These are phyloP conservation scores for Ambrosia trifida DNA, from an alignment of 129 eudicot genomes.

Conservation along the genomic window DNA sequence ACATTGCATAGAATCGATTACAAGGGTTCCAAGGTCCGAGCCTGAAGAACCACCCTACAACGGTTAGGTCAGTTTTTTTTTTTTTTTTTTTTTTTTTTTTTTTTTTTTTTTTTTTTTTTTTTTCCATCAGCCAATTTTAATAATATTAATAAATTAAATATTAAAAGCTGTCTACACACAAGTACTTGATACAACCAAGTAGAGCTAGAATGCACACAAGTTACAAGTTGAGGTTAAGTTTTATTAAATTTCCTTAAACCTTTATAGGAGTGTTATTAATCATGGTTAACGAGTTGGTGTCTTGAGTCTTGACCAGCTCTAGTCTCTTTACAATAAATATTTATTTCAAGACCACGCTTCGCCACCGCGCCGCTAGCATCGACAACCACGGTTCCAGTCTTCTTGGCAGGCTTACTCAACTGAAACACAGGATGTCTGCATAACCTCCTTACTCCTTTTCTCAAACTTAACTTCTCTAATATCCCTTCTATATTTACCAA, in stretches of 20 bases:
- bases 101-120: too few species aligned
- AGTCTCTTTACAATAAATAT: not conserved
- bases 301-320: not conserved
- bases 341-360: constrained; percentile 19
- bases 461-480: constrained; percentile 44
- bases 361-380: constrained; percentile 5
- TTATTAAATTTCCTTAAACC: not conserved
- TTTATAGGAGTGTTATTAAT: not conserved
- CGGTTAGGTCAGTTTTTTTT: too few species aligned
- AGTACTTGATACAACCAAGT: not conserved
- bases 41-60: too few species aligned
- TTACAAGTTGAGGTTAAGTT: not conserved
- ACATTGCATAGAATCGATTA: too few species aligned
- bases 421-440: constrained; percentile 67
- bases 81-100: too few species aligned
- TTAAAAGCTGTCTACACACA: too few species aligned
- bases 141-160: too few species aligned
- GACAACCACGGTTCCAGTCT: constrained; percentile 20
- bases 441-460: constrained; percentile 58
- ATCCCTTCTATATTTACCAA: constrained; percentile 42
- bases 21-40: too few species aligned
- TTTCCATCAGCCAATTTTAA: too few species aligned
- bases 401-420: constrained; percentile 43
- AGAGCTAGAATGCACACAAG: not conserved
- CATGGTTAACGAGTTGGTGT: constrained; percentile 9